Evolutionary conservation across 1,284 basidiomycete species (phyloP), one percentile per base, ranked within the genome.

Genomic region (Leccinum pseudoinsigne): DNA sequence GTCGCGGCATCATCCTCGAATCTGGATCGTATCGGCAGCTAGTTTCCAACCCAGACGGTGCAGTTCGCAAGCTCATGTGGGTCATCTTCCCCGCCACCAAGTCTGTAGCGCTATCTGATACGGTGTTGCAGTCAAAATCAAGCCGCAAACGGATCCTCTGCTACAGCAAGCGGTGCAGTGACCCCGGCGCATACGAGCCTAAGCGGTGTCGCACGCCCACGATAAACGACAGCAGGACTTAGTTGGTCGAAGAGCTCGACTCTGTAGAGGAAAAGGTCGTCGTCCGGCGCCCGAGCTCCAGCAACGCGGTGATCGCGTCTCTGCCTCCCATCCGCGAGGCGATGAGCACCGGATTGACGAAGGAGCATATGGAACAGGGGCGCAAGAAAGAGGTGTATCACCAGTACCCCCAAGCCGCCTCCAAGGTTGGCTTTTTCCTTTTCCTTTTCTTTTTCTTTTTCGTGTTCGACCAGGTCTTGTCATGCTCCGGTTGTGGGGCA

Each of bases 1-100:
- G 93, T 26, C 84, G 88, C 18, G 95, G 95, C 12, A 88, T 94
- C 70, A 88, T 98, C 62, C 77, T 95, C 26, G 95, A 98, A 78
- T 81, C 80, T 47, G 93, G 92, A 4, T 81, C 87, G 0, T 95
- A 90, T 72, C 75, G 79, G 8, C 79, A 83, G 10, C 83, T 94
- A 10, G 83, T 92, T 75, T 79, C 77, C 26, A 86, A 91, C 68
- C 76, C 82, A 1, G 82, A 88, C 8, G 84, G 88, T 55, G 91
- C 95, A 68, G 77, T 97, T 40, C 84, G 85, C 72, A 92, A 90
- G 72, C 84, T 98, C n/a, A 84, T 97, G 91, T 89, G 70, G 74
- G 89, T 76, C 50, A 56, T 57, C 11, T 51, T 50, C 26, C 11
- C 1, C 4, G 4, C 14, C 5, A 1, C 31, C 54, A 34, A 8